Percentiles rank a stretch among this genome's conserved stretches.
These are phyloP conservation scores for Ascodesmis nigricans DNA, from an alignment of 495 filamentous ascomycete genomes.

Conservation along the genomic window DNA sequence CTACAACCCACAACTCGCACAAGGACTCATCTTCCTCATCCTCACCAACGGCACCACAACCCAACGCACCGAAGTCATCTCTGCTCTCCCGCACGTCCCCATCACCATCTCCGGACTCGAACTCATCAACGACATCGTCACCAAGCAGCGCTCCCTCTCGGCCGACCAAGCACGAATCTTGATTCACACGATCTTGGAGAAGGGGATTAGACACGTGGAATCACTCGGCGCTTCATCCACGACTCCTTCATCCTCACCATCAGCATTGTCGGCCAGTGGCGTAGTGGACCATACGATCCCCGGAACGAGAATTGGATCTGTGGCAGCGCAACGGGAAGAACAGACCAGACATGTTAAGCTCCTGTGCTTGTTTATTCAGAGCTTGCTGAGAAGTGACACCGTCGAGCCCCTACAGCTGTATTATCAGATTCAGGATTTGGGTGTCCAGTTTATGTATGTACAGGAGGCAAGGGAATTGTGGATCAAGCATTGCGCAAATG, in stretches of 20 bases:
- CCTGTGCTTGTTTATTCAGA: constrained; percentile 24
- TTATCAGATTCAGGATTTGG: constrained; percentile 26
- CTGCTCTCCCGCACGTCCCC: constrained; percentile 17
- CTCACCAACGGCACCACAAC: constrained; percentile 8
- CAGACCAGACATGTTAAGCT: constrained; percentile 23
- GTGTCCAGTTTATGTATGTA: constrained; percentile 26
- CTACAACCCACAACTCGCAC: constrained; percentile 11
- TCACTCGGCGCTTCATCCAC: constrained; percentile 2
- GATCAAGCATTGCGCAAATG: constrained; percentile 9
- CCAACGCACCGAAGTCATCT: constrained; percentile 11
- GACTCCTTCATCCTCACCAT: background rate
- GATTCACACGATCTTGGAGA: constrained; percentile 11
- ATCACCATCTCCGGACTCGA: constrained; percentile 22
- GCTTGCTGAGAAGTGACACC: constrained; percentile 20
- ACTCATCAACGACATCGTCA: constrained; percentile 22
- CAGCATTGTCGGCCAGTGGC: background rate
- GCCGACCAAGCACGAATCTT: constrained; percentile 10
- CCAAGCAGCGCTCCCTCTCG: constrained; percentile 7
- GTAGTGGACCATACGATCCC: constrained; percentile 2
- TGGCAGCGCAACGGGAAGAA: constrained; percentile 7
- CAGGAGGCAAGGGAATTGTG: constrained; percentile 21
- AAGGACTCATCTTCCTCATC: constrained; percentile 11
- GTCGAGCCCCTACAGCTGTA: constrained; percentile 21
- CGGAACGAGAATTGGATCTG: background rate
- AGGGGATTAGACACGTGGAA: constrained; percentile 14